Evolutionary conservation across 2,329 filamentous ascomycete genomes (phyloP), one percentile per base, ranked within the genome.

Genomic region (Aaosphaeria arxii): DNA sequence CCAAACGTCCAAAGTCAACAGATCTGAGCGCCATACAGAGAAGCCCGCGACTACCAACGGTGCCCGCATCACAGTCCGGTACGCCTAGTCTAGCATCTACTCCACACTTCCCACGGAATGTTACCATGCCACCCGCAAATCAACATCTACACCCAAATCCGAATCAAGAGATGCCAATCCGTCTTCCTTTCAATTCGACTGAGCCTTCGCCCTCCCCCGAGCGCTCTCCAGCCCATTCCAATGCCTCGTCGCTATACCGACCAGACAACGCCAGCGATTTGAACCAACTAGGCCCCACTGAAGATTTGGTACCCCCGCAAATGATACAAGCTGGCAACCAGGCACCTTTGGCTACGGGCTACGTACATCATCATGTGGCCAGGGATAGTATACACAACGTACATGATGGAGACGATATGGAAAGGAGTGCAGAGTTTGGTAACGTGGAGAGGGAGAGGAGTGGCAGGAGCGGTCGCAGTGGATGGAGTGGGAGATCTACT

Each of bases 1-100:
- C 88, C 0, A 84, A 62, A 39, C 54, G 69, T 1, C 62, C 63
- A 5, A 48, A 45, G 17, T 66, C 66, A 11, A 63, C 57, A 0
- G 69, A 70, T 5, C 51, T 52, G 5, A 59, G 63, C 4, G 47
- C 62, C 5, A 43, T 65, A 1, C 56, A 61, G 7, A 57, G 56
- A 41, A 52, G 47, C 6, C 44, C 48, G 3, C 58, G 65, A 29
- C 41, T 70, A 7, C 64, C 69, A 4, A 60, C 61, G 5, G 61
- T 69, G 4, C 56, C 62, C 42, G 61, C 56, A 7, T 51, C 59
- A 11, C 51, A 58, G 17, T 51, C 56, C 6, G 47, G 51, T 4
- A 52, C 59, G 5, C 49, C 53, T 6, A 50, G 49, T n/a, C 43
- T 53, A 6, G 40, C 53, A 41, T 59, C 61, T 41, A 30, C 51